Evolutionary conservation across 2,329 filamentous ascomycete genomes (phyloP).

Genomic region (Penicillium sp.): DNA sequence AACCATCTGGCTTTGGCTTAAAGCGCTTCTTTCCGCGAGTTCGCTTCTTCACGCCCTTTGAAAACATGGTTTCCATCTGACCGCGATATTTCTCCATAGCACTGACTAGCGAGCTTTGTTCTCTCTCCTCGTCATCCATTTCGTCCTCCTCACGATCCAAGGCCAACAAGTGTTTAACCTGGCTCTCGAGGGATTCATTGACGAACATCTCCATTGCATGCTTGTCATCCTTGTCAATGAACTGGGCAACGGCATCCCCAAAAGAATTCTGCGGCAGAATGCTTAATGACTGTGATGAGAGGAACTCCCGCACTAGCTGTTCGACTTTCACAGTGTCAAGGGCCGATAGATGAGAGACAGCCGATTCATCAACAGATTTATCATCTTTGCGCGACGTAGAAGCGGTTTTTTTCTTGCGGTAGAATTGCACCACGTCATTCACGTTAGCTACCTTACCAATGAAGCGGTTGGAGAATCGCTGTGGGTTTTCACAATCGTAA

Average conservation of each 20-base stretch:
- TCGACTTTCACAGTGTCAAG: constrained; percentile 84
- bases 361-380: constrained; percentile 61
- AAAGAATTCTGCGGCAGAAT: constrained; percentile 92
- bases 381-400: constrained; percentile 52
- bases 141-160: constrained; percentile 68
- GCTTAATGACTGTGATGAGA: constrained; percentile 82
- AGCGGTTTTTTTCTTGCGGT: constrained; percentile 74
- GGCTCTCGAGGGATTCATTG: constrained; percentile 66
- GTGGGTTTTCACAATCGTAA: constrained; percentile 91
- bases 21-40: constrained; percentile 55
- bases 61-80: constrained; percentile 70
- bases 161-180: constrained; percentile 68
- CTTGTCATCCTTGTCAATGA: constrained; percentile 93
- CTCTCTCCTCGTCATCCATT: constrained; percentile 65
- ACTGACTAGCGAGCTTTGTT: constrained; percentile 68
- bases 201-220: constrained; percentile 84
- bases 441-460: constrained; percentile 87
- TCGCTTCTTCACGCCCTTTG: constrained; percentile 61
- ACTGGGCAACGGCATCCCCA: constrained; percentile 87
- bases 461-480: constrained; percentile 92
- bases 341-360: constrained; percentile 59
- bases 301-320: constrained; percentile 81
- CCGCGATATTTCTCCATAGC: constrained; percentile 73
- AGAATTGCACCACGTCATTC: constrained; percentile 90
- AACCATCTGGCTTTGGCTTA: constrained; percentile 74